These are phyloP conservation scores for Podospora bellae-mahoneyi DNA, from an alignment of 495 filamentous ascomycete genomes.

Conservation along the genomic window DNA sequence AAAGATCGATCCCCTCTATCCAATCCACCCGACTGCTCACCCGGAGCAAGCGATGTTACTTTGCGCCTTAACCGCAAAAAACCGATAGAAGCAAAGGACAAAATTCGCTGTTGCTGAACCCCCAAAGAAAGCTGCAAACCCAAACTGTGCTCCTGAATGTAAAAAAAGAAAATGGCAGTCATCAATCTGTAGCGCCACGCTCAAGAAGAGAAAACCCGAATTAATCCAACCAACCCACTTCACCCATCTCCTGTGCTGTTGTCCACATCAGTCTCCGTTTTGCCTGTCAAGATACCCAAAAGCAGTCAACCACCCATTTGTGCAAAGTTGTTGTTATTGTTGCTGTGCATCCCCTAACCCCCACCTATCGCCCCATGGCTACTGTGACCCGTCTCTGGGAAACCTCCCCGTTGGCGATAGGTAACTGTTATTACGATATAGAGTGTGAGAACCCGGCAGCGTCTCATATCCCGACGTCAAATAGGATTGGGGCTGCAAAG, in stretches of 20 bases:
- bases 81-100: too few species aligned
- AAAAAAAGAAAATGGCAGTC: not conserved
- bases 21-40: too few species aligned
- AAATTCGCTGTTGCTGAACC: too few species aligned
- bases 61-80: too few species aligned
- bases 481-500: not conserved
- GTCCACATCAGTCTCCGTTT: not conserved
- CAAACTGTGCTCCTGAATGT: not conserved
- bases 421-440: constrained; percentile 2
- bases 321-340: not conserved
- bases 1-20: too few species aligned
- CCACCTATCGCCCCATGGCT: not conserved
- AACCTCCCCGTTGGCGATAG: not conserved
- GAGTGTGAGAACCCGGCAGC: not conserved
- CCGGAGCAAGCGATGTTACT: too few species aligned
- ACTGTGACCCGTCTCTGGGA: not conserved
- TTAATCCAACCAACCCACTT: not conserved
- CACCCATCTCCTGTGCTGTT: not conserved
- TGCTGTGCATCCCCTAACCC: not conserved
- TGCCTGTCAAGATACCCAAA: not conserved
- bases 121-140: too few species aligned
- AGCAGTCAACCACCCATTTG: not conserved
- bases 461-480: not conserved
- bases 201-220: not conserved
- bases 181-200: not conserved